A percentile compares a stretch with the other conserved stretches of the same genome.
These are phyloP conservation scores for Brassica carinata DNA, from an alignment of 345 rosid species.

Conservation along the genomic window DNA sequence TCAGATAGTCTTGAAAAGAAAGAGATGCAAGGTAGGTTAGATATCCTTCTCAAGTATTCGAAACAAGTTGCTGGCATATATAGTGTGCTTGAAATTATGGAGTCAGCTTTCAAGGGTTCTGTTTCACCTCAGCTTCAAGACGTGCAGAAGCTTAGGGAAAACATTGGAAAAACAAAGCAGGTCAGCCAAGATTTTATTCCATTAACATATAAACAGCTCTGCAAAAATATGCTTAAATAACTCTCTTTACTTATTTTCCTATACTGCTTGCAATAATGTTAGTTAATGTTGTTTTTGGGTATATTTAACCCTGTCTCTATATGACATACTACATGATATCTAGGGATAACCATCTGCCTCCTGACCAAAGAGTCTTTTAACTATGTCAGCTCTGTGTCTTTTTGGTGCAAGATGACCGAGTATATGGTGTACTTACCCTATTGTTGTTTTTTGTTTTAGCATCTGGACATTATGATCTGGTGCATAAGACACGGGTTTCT, in stretches of 20 bases:
- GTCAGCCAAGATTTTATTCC: slow-evolving; percentile 43
- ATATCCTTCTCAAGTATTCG: slow-evolving; percentile 62
- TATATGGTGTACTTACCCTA: not conserved
- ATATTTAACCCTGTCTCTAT: not conserved
- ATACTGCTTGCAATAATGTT: not conserved
- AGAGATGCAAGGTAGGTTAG: slow-evolving; percentile 60
- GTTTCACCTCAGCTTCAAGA: slow-evolving; percentile 74
- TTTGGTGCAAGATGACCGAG: not conserved
- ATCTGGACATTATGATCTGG: slow-evolving; percentile 84
- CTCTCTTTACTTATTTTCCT: not conserved
- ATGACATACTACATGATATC: not conserved
- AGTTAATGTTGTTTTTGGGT: not conserved
- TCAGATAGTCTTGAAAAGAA: slow-evolving; percentile 64
- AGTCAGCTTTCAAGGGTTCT: slow-evolving; percentile 75
- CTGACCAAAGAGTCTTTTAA: slow-evolving; percentile 2
- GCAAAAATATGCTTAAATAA: not conserved
- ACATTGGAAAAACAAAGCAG: slow-evolving; percentile 85
- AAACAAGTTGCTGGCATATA: slow-evolving; percentile 64
- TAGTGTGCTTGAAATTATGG: slow-evolving; percentile 81
- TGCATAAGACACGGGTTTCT: slow-evolving; percentile 76
- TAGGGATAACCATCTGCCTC: not conserved
- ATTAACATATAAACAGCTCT: not conserved
- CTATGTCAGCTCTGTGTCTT: slow-evolving; percentile 5
- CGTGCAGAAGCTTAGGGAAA: slow-evolving; percentile 78
- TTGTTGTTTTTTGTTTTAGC: slow-evolving; percentile 54